Evolutionary conservation across 1,284 basidiomycete species (phyloP).

Genomic region (Cryptococcus floricola): DNA sequence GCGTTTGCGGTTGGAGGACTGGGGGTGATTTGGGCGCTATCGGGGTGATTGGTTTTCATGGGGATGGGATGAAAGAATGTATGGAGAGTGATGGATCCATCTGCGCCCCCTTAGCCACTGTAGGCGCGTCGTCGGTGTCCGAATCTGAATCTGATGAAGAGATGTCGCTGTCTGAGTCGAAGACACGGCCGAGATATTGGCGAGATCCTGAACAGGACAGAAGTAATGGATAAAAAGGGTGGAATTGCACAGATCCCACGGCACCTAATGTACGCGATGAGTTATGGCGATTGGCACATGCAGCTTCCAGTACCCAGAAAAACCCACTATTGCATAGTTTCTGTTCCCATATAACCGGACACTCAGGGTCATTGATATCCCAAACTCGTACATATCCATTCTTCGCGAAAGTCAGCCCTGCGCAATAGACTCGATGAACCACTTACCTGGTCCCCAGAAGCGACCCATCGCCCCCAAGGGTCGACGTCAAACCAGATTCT

Average conservation of each 20-base stretch:
- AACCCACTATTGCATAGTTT: conserved; percentile 20
- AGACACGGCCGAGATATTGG: conserved; percentile 4
- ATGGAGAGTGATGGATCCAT: no score
- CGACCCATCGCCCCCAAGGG: conserved; percentile 62
- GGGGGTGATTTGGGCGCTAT: conserved; percentile 5
- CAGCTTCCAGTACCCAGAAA: no score
- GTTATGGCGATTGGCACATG: no score
- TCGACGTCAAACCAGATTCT: conserved; percentile 73
- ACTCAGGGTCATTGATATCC: conserved; percentile 23
- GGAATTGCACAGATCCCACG: conserved; percentile 40
- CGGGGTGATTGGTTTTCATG: background rate
- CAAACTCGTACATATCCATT: conserved; percentile 31
- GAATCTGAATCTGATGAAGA: background rate
- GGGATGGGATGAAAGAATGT: background rate
- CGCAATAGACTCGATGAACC: conserved; percentile 11
- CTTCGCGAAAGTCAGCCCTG: conserved; percentile 7
- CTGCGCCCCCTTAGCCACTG: background rate
- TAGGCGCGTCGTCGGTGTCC: background rate
- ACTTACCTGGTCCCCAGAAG: conserved; percentile 65
- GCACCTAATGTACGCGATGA: conserved; percentile 25
- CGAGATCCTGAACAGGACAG: conserved; percentile 37
- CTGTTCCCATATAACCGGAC: conserved; percentile 10
- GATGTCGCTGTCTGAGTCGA: background rate
- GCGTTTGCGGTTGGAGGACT: conserved; percentile 7
- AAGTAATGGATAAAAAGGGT: conserved; percentile 37